Percentiles rank a stretch among this genome's conserved stretches.
Evolutionary conservation across 2,329 filamentous ascomycete species (phyloP).

Genomic region (Colletotrichum gigasporum): DNA sequence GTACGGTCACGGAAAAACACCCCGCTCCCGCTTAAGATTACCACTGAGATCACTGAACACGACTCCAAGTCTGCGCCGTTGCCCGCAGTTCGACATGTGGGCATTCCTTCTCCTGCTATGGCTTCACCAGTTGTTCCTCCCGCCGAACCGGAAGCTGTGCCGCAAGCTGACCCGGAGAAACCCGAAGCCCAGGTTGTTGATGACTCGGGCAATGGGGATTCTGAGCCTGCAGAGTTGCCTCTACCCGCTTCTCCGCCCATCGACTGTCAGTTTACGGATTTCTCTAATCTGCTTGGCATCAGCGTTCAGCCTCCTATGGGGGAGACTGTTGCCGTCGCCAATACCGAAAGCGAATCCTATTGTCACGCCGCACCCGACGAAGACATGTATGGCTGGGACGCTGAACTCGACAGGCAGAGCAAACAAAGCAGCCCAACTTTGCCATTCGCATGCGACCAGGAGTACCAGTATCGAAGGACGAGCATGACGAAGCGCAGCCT

Average conservation of each 20-base stretch:
- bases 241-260: not conserved
- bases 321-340: constrained; percentile 37
- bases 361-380: constrained; percentile 40
- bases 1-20: constrained; percentile 37
- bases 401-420: constrained; percentile 50
- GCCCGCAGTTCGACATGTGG: constrained; percentile 31
- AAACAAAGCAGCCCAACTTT: not conserved
- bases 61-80: constrained; percentile 27
- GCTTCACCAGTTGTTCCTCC: not conserved
- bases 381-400: constrained; percentile 65
- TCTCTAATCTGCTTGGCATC: constrained; percentile 50
- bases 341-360: constrained; percentile 41
- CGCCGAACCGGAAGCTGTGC: not conserved
- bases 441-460: constrained; percentile 19
- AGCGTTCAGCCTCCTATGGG: constrained; percentile 41
- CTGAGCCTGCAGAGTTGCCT: constrained; percentile 4
- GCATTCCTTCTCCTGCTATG: not conserved
- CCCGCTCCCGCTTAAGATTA: constrained; percentile 43
- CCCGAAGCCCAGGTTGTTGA: not conserved
- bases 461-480: constrained; percentile 40
- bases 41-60: constrained; percentile 33
- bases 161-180: not conserved
- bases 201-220: not conserved
- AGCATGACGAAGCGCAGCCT: constrained; percentile 44
- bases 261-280: constrained; percentile 39